These are phyloP conservation scores for Scutellaria minor DNA, from an alignment of 257 asterid species.

Conservation along the genomic window DNA sequence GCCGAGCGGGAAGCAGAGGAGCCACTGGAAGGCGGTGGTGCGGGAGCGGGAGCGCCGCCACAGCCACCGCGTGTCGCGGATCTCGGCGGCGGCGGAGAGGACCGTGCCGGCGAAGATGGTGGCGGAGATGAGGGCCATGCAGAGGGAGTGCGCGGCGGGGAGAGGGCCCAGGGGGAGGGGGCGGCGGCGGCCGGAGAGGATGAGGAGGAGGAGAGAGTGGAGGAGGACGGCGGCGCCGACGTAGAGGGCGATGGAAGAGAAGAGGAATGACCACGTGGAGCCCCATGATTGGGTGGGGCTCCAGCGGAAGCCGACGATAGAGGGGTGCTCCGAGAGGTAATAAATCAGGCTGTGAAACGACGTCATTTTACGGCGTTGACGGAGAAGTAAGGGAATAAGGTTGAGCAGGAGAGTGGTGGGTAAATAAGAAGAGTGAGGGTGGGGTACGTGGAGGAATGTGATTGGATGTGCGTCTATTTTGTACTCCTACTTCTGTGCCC, in stretches of 20 bases:
- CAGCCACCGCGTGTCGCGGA: conserved; percentile 84
- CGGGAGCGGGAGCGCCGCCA: conserved; percentile 75
- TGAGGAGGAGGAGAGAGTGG: conserved; percentile 55
- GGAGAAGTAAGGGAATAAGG: background rate
- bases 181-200: conserved; percentile 54
- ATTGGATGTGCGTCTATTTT: conserved; percentile 15
- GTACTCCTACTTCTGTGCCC: background rate
- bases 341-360: conserved; percentile 44
- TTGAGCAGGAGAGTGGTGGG: background rate
- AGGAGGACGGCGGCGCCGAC: conserved; percentile 52
- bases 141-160: conserved; percentile 81
- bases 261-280: conserved; percentile 76
- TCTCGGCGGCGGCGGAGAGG: conserved; percentile 82
- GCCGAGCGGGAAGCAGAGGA: conserved; percentile 81
- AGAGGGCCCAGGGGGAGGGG: conserved; percentile 70
- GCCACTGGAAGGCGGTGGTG: conserved; percentile 79
- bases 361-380: conserved; percentile 16
- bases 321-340: conserved; percentile 82
- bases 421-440: background rate
- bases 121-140: conserved; percentile 74
- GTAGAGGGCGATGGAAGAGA: conserved; percentile 69
- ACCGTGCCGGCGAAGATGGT: conserved; percentile 72
- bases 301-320: conserved; percentile 83
- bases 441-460: conserved; percentile 33
- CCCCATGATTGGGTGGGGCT: conserved; percentile 72